Evolutionary conservation across 2,329 filamentous ascomycete genomes (phyloP), one percentile per base, ranked within the genome.

Genomic region (Ceratocystis cacaofunesta): DNA sequence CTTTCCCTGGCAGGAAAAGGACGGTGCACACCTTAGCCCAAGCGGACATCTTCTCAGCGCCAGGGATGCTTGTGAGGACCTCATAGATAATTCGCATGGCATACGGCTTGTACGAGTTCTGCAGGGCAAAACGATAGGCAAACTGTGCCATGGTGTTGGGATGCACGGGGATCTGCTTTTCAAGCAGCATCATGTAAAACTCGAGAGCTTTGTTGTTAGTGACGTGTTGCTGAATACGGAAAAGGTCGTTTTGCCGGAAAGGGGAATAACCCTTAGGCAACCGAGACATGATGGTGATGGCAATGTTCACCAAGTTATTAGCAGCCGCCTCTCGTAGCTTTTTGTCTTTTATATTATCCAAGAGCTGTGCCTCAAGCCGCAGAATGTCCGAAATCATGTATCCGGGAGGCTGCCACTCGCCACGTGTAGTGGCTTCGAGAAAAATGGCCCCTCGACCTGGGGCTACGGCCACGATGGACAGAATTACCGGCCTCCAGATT

Each of bases 11-110:
- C 22, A 61, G 61, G 2, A 69, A 70, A 15, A 88, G 74, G 1
- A 77, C 74, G 1, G 82, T 81, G 72, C 80, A 85, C 2, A 80
- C 74, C 68, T 79, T 81, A 28, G 76, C 74, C 65, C 82, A 76
- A 55, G 72, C 72, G n/a, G 72, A 74, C 17, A 71, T 72, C 64
- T 79, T 78, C 68, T 79, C 74, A 60, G 77, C 70, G 12, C 76
- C 72, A 0, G 74, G 72, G 4, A 72, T 70, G 1, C 58, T 70
- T 43, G 72, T 70, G 12, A 82, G 65, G 22, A 80, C 71, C 10
- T 76, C 66, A 36, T 63, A 66, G 41, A 66, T 64, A 25, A 68
- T 68, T n/a, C 64, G 58, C 64, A 68, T 66, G 25, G 66, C 66
- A 28, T 61, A 61, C 10, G 52, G 61, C 46, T 64, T 66, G 52